These are phyloP conservation scores for Claviceps digitariae DNA, from an alignment of 2,329 filamentous ascomycete species.

Conservation along the genomic window DNA sequence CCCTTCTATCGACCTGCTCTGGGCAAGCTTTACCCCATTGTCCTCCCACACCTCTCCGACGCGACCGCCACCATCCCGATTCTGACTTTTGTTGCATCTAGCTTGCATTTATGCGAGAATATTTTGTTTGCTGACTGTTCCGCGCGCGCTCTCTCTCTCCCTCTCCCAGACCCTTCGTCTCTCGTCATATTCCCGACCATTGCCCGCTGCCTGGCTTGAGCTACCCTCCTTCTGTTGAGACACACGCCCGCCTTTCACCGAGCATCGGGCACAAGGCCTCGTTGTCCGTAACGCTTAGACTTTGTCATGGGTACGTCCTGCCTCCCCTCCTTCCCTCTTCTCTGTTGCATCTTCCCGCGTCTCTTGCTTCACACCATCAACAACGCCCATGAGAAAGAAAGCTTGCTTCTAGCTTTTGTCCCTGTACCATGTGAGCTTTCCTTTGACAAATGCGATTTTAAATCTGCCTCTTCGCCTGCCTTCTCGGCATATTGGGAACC, in stretches of 20 bases:
- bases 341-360: conserved; percentile 5
- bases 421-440: not conserved
- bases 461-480: not conserved
- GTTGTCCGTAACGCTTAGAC: conserved; percentile 10
- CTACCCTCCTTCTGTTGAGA: conserved; percentile 15
- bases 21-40: conserved; percentile 6
- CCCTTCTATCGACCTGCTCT: conserved; percentile 5
- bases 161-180: conserved; percentile 8
- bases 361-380: not conserved
- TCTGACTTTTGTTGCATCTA: conserved; percentile 17
- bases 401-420: not conserved
- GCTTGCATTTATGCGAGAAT: conserved; percentile 20
- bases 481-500: not conserved
- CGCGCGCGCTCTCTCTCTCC: conserved; percentile 17
- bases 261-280: conserved; percentile 10
- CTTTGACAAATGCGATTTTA: not conserved
- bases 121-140: conserved; percentile 17
- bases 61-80: conserved; percentile 11
- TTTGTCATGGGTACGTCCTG: conserved; percentile 11
- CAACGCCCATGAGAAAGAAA: not conserved
- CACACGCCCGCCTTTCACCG: conserved; percentile 11
- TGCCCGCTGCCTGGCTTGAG: conserved; percentile 11
- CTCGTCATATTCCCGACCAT: conserved; percentile 11
- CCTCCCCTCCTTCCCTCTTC: conserved; percentile 3
- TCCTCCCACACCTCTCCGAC: conserved; percentile 9